Evolutionary conservation across 1,284 basidiomycete genomes (phyloP).

Genomic region (Porogramme epimiltina): DNA sequence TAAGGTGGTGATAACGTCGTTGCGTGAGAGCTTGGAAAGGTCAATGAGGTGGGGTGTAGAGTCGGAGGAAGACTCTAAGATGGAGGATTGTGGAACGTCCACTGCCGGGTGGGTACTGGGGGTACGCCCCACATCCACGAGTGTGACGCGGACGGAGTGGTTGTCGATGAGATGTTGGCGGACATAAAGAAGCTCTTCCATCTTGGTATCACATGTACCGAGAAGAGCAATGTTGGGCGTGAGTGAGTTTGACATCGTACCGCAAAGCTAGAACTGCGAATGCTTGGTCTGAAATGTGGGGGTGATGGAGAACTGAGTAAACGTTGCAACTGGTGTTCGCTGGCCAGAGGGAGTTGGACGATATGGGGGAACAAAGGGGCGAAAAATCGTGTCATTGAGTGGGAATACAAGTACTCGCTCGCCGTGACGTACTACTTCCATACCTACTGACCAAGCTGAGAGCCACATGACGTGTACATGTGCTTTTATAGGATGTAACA

Average conservation of each 20-base stretch:
- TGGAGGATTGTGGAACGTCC: conserved; percentile 14
- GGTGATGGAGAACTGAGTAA: no score
- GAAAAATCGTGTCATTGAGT: no score
- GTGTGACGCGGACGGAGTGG: conserved; percentile 20
- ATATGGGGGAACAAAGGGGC: no score
- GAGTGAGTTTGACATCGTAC: neutral
- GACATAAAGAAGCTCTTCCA: conserved; percentile 27
- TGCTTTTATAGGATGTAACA: no score
- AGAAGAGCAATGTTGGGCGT: conserved; percentile 18
- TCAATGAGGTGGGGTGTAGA: conserved; percentile 3
- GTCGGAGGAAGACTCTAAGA: conserved; percentile 10
- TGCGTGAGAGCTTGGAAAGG: conserved; percentile 19
- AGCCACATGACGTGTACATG: no score
- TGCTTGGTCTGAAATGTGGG: no score
- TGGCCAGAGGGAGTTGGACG: no score
- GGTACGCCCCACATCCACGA: conserved; percentile 26
- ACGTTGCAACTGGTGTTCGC: no score
- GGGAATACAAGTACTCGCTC: no score
- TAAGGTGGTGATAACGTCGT: conserved; percentile 19
- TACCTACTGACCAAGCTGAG: no score
- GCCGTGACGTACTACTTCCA: no score
- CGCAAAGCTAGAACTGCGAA: no score
- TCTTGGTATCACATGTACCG: conserved; percentile 30
- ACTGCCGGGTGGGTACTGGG: conserved; percentile 20
- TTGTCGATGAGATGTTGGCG: conserved; percentile 13